Base-by-base conservation (phyloP, 2,329 filamentous ascomycete species). In the Mycogone perniciosa region DNA sequence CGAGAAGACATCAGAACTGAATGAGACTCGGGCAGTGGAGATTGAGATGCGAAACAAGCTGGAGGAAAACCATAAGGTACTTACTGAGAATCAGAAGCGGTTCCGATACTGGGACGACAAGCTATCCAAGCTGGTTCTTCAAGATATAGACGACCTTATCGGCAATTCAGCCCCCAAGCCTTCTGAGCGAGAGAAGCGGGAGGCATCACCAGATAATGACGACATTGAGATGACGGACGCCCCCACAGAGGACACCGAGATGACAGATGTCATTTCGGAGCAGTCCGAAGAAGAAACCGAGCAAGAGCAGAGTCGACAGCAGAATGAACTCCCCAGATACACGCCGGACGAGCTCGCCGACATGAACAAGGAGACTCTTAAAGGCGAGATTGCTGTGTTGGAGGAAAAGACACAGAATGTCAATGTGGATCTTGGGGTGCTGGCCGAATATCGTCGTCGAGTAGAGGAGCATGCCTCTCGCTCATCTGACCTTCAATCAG, bases 21-120 rank as follows among this genome's bases (percentile, higher is more conserved):
- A 97, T 63, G 86, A 89, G 63, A 95, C 87, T 0, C 82, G 92
- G 7, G 91, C 89, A 0, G 76, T 86, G 3, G 93, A 99, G 68
- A 96, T 99, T 54, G 93, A 99, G 69, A 96, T 97, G 90, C 87
- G 88, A 56, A 97, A 97, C 71, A 95, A 95, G 72, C 84, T 99
- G 1, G 93, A 97, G 64, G 92, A 97, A 64, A 93, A 92, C 66
- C 88, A 96, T 58, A 99, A 99, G 71, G 81, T 85, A 7, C 78
- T 97, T 10, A 70, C 73, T 0, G 92, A 97, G 63, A 96, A 95
- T 68, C 84, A 95, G 66, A 91, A 88, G 69, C 84, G 88, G 53
- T 78, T 88, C 38, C 79, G 77, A 35, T 89, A 96, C 72, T 97
- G 91, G 90, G 76, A 90, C 49, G 89, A 96, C 54, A 96, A 97